Conservation (phyloP, 2,329 filamentous ascomycete genomes). For the Neonectria coccinea region DNA sequence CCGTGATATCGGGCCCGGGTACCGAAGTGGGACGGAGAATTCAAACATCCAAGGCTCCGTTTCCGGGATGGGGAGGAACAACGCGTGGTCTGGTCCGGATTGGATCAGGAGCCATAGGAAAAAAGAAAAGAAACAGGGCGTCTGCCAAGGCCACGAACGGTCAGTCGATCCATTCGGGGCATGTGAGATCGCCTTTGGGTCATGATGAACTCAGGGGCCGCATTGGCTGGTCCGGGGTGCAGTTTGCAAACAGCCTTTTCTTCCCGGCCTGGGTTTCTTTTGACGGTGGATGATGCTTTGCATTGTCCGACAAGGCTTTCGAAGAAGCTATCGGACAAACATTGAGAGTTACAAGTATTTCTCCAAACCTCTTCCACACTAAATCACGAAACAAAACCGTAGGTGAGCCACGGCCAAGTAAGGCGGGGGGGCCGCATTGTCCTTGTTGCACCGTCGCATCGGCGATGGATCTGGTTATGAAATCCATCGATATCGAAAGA, state of each 20-base stretch:
- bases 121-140: not conserved
- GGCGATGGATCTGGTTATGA: constrained; percentile 12
- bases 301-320: not conserved
- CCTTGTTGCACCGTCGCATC: constrained; percentile 12
- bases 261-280: not conserved
- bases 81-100: constrained; percentile 17
- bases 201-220: not conserved
- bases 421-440: constrained; percentile 4
- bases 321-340: not conserved
- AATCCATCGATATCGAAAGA: constrained; percentile 26
- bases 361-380: not conserved
- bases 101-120: not conserved
- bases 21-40: constrained; percentile 21
- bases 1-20: constrained; percentile 4
- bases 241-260: not conserved
- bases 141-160: constrained; percentile 1
- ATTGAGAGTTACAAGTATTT: not conserved
- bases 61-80: not conserved
- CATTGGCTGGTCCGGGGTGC: not conserved
- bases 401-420: not conserved
- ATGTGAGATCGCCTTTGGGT: not conserved
- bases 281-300: not conserved
- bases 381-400: not conserved
- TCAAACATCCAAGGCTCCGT: constrained; percentile 5
- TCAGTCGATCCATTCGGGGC: constrained; percentile 3